phyloP scores from a whole-genome alignment of 306 rosid species.

The Begonia peltatifolia region DNA sequence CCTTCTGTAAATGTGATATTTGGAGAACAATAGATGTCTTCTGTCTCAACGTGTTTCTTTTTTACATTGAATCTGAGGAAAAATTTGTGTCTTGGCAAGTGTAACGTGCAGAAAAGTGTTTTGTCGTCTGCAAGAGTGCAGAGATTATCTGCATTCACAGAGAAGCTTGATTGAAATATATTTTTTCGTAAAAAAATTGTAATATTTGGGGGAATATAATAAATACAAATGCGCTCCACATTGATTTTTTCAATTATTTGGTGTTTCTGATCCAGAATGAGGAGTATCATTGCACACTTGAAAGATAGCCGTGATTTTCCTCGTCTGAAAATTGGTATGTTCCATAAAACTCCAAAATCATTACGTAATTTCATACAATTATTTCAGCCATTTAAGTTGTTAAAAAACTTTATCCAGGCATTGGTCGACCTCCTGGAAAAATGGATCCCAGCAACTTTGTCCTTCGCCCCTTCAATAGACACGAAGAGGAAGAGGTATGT shows the following conservation, averaged over 20 bases:
- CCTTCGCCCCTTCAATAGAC: conserved; percentile 63
- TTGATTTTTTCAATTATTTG: not conserved
- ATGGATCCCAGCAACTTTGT: conserved; percentile 69
- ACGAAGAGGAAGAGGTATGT: conserved; percentile 66
- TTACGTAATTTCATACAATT: not conserved
- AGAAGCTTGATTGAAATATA: too few species aligned
- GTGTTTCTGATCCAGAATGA: conserved; percentile 50
- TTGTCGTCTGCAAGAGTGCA: too few species aligned
- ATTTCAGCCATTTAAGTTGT: not conserved
- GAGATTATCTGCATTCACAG: too few species aligned
- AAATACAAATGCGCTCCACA: too few species aligned
- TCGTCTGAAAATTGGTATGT: conserved; percentile 66
- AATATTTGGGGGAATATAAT: too few species aligned
- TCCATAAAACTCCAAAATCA: conserved; percentile 3
- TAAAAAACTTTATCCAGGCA: conserved; percentile 18
- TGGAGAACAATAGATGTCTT: too few species aligned
- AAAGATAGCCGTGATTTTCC: conserved; percentile 67
- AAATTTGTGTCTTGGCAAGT: too few species aligned
- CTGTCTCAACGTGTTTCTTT: too few species aligned
- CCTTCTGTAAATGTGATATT: too few species aligned
- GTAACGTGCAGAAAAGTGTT: too few species aligned
- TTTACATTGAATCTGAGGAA: too few species aligned
- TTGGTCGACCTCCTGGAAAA: conserved; percentile 48
- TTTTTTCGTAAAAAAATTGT: too few species aligned
- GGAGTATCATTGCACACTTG: conserved; percentile 69